Conservation (phyloP, 108 stramenopile genomes). For the Stephanodiscus triporus region DNA sequence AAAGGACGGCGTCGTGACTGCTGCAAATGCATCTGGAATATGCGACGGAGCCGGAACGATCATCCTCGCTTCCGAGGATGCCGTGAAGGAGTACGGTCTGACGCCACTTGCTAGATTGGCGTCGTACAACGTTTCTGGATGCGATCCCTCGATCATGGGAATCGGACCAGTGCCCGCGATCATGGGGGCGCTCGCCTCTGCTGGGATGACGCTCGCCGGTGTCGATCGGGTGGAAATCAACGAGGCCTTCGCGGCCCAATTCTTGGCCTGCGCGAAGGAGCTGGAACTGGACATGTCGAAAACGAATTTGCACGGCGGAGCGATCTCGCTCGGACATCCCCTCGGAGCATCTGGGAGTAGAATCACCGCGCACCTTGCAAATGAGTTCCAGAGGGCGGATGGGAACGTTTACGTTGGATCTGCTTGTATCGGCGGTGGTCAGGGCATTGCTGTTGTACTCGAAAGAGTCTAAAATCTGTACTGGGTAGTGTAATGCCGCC, state of each 20-base stretch:
- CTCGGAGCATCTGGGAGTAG: conserved; percentile 93
- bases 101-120: conserved; percentile 88
- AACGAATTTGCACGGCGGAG: conserved; percentile 94
- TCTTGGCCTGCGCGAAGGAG: conserved; percentile 95
- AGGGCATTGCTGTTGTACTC: conserved; percentile 97
- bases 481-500: neutral
- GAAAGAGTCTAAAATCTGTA: conserved; percentile 66
- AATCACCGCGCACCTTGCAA: conserved; percentile 93
- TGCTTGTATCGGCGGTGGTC: conserved; percentile 99
- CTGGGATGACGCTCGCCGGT: conserved; percentile 86
- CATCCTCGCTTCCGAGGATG: conserved; percentile 90
- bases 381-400: conserved; percentile 78
- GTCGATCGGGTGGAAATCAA: conserved; percentile 98
- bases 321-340: conserved; percentile 94
- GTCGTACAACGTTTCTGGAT: conserved; percentile 80
- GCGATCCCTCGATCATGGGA: conserved; percentile 95
- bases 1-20: conserved; percentile 95
- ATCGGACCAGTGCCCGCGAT: conserved; percentile 97
- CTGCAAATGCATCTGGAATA: conserved; percentile 96
- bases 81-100: conserved; percentile 80
- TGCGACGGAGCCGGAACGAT: conserved; percentile 96
- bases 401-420: conserved; percentile 88
- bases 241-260: conserved; percentile 98
- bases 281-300: conserved; percentile 92
- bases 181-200: conserved; percentile 74